A percentile compares a stretch with the other conserved stretches of the same genome.
phyloP scores from a whole-genome alignment of 2,329 filamentous ascomycete genomes.

The Pseudogymnoascus sp. region DNA sequence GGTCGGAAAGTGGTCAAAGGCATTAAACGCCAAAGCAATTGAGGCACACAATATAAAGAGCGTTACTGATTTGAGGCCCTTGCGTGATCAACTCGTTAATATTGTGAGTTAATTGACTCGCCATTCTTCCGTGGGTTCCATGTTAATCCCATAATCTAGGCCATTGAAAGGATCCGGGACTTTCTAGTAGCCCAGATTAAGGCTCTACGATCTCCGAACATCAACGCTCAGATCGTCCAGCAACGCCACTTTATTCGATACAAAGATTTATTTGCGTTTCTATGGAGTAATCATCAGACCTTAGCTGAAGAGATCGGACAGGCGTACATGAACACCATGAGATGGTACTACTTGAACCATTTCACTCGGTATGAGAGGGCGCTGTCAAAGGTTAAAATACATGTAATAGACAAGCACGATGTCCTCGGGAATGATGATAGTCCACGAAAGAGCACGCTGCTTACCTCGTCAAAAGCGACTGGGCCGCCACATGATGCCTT shows the following conservation, averaged over 20 bases:
- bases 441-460: constrained; percentile 54
- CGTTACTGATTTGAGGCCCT: constrained; percentile 72
- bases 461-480: constrained; percentile 44
- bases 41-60: constrained; percentile 63
- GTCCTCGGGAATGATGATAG: constrained; percentile 72
- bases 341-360: constrained; percentile 93
- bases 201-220: constrained; percentile 84
- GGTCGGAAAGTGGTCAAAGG: constrained; percentile 68
- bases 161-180: constrained; percentile 88
- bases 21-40: constrained; percentile 60
- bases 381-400: constrained; percentile 76
- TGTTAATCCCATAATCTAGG: constrained; percentile 39
- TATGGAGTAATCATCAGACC: constrained; percentile 72
- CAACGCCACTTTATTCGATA: constrained; percentile 84
- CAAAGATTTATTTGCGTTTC: constrained; percentile 80
- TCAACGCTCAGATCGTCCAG: constrained; percentile 95
- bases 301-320: constrained; percentile 84
- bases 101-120: constrained; percentile 47
- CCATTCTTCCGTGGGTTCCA: constrained; percentile 10
- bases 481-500: constrained; percentile 75
- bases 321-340: constrained; percentile 97
- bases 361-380: constrained; percentile 83
- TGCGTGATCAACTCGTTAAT: constrained; percentile 74
- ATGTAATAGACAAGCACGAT: constrained; percentile 75
- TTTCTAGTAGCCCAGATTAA: constrained; percentile 94